These are phyloP conservation scores for Amphichorda felina DNA, from an alignment of 2,329 filamentous ascomycete species.

Conservation along the genomic window DNA sequence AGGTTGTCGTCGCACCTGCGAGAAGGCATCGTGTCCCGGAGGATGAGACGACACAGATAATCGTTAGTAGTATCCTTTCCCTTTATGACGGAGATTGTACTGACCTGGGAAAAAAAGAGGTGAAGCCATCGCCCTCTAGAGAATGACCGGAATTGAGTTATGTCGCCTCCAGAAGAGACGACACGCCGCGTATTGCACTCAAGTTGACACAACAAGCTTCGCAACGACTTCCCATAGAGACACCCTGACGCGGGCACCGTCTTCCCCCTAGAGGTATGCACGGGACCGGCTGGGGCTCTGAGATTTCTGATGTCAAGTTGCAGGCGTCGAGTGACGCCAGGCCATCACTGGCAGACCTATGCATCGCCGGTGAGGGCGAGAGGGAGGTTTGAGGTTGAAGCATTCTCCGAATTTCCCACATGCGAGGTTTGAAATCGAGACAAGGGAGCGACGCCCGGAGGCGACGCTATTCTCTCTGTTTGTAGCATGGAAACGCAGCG, in stretches of 20 bases:
- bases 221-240: slow-evolving; percentile 85
- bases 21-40: neutral
- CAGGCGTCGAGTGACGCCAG: slow-evolving; percentile 73
- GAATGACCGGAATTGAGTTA: slow-evolving; percentile 91
- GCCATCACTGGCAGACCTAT: slow-evolving; percentile 70
- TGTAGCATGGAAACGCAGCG: slow-evolving; percentile 95
- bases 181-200: slow-evolving; percentile 90
- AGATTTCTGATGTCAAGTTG: slow-evolving; percentile 89
- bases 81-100: slow-evolving; percentile 6
- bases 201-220: slow-evolving; percentile 78
- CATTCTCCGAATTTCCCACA: slow-evolving; percentile 99
- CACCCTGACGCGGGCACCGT: neutral
- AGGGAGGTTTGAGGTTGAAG: slow-evolving; percentile 41
- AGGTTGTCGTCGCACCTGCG: neutral
- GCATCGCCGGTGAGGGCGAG: slow-evolving; percentile 11
- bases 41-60: neutral
- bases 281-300: slow-evolving; percentile 29
- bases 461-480: slow-evolving; percentile 30
- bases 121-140: slow-evolving; percentile 60
- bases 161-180: slow-evolving; percentile 23
- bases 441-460: slow-evolving; percentile 17
- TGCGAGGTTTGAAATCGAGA: slow-evolving; percentile 34
- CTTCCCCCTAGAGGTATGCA: too few species aligned
- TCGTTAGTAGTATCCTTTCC: slow-evolving; percentile 15
- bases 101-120: slow-evolving; percentile 17